Base-by-base conservation (phyloP, 2,329 filamentous ascomycete genomes). In the Phaeophleospora eucalypticola region DNA sequence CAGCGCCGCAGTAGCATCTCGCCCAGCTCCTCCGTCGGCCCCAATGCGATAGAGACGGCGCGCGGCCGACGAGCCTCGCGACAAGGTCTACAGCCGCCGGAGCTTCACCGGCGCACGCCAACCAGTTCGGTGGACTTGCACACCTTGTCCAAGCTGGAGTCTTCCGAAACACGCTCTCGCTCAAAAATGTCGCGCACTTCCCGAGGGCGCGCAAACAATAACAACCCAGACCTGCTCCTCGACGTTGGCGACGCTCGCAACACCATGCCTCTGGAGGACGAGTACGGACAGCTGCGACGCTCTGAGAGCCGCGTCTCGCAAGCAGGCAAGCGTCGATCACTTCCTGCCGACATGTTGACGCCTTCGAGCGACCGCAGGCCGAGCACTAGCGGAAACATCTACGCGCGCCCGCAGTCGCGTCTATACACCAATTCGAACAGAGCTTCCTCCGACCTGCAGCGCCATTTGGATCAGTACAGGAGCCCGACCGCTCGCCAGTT, bases 381-480 rank as follows among this genome's bases (percentile, higher is more conserved):
- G n/a, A 53, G 48, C 27, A 53, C 56, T 4, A 54, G 55, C 37
- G 53, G 56, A 12, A 49, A 45, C 36, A 40, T 48, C 32, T 45
- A 54, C 20, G 29, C 40, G 34, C 45, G 58, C 3, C 52, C 56
- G 12, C 51, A 48, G 3, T 58, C 58, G 39, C 52, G 56, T 41
- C 51, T 58, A 9, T 15, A 43, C 19, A 46, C 49, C 36, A 17
- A 12, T 46, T 51, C 18, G 46, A 34, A 36, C 36, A 45, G 50
- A 35, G 42, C 50, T 32, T 48, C 49, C 40, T 44, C 49, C 18
- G 54, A 58, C 37, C 45, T 56, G n/a, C 51, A 48, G 32, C 56
- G 52, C 12, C 51, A 56, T 32, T 45, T 48, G 37, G 46, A 48
- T 17, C 51, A 47, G 16, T 55, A 56, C 38, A 54, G 39, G 32